Conservation (phyloP, 1,139 yeast genomes). For the Wickerhamomyces sp. region DNA sequence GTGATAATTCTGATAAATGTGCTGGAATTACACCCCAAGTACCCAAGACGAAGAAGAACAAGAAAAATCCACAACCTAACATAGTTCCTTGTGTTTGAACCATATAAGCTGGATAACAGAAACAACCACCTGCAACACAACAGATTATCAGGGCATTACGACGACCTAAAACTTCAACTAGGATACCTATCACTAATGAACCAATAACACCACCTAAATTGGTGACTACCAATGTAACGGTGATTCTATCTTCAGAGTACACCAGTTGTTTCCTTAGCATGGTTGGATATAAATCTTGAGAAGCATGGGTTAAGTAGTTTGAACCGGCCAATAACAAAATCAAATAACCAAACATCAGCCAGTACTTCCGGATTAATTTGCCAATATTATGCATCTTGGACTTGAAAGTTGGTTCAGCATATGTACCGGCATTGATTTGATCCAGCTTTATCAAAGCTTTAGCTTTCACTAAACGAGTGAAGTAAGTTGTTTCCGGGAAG, state of each 20-base stretch:
- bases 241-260: constrained; percentile 32
- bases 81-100: constrained; percentile 35
- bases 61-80: constrained; percentile 75
- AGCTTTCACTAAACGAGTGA: constrained; percentile 11
- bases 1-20: constrained; percentile 50
- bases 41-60: constrained; percentile 70
- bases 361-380: constrained; percentile 26
- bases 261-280: constrained; percentile 38
- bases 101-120: constrained; percentile 48
- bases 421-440: constrained; percentile 34
- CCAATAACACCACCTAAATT: constrained; percentile 50
- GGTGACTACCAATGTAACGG: constrained; percentile 42
- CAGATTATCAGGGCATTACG: constrained; percentile 40
- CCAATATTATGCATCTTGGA: constrained; percentile 6
- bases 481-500: constrained; percentile 31
- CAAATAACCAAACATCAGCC: constrained; percentile 42
- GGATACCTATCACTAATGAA: constrained; percentile 42
- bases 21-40: constrained; percentile 53
- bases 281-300: constrained; percentile 51
- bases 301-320: constrained; percentile 51
- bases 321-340: constrained; percentile 43
- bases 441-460: constrained; percentile 25
- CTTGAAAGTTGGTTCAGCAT: constrained; percentile 26
- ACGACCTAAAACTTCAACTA: constrained; percentile 43
- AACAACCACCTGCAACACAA: constrained; percentile 43